Conservation (phyloP, 2,329 filamentous ascomycete species). For the Colletotrichum sp. region DNA sequence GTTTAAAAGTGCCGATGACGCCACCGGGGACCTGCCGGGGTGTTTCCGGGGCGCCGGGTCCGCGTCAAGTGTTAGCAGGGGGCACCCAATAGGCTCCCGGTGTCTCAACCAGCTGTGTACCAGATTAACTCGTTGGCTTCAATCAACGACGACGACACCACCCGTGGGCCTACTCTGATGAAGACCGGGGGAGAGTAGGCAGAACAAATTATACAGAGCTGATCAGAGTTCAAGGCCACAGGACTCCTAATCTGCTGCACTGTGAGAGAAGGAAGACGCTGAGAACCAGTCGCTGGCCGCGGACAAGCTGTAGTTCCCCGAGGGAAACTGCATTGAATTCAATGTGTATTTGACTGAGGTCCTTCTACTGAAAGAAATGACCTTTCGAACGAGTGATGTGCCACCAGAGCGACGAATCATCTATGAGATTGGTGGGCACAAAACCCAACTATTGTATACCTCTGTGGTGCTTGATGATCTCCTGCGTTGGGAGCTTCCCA, state of each 20-base stretch:
- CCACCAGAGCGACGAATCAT: neutral
- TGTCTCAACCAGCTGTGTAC: neutral
- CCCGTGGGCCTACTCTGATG: neutral
- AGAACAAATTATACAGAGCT: neutral
- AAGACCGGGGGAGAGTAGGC: neutral
- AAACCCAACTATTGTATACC: neutral
- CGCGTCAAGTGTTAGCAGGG: neutral
- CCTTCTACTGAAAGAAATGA: neutral
- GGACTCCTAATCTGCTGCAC: neutral
- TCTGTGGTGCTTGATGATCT: neutral
- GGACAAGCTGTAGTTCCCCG: neutral
- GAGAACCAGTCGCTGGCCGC: neutral
- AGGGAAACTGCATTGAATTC: neutral
- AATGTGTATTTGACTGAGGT: neutral
- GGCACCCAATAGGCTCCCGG: neutral
- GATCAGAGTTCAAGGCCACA: neutral
- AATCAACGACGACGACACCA: neutral
- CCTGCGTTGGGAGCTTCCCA: neutral
- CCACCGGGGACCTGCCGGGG: neutral
- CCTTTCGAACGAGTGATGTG: neutral
- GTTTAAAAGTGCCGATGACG: constrained; percentile 11
- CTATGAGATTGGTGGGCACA: neutral
- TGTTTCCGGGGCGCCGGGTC: neutral
- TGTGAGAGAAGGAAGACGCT: neutral
- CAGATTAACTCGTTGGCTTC: neutral